Evolutionary conservation across 495 filamentous ascomycete genomes (phyloP).

Genomic region (Penicillium ucsense): DNA sequence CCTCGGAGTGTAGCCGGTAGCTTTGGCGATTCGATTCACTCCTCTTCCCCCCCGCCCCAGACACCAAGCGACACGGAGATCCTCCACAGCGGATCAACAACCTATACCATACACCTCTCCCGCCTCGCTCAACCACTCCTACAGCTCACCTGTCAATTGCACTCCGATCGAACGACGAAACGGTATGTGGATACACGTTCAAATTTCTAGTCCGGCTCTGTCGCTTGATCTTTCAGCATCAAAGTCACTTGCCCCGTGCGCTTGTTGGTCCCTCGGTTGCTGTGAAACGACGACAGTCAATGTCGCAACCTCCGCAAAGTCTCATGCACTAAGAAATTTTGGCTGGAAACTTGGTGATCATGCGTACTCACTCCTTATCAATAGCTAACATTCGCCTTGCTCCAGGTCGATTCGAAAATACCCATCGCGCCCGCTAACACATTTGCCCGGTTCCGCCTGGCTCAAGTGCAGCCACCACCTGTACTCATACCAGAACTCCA

Average conservation of each 20-base stretch:
- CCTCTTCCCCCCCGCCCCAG: constrained; percentile 23
- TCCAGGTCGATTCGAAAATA: constrained; percentile 28
- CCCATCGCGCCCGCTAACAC: constrained; percentile 10
- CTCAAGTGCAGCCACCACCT: constrained; percentile 32
- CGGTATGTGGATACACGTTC: constrained; percentile 13
- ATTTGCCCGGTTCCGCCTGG: constrained; percentile 20
- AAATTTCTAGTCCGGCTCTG: constrained; percentile 1
- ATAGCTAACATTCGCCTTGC: constrained; percentile 22
- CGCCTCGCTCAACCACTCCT: not conserved
- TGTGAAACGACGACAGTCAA: constrained; percentile 9
- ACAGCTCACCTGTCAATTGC: constrained; percentile 12
- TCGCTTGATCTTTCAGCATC: constrained; percentile 5
- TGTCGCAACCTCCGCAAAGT: not conserved
- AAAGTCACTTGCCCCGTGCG: constrained; percentile 18
- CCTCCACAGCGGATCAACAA: constrained; percentile 25
- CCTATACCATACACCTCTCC: constrained; percentile 22
- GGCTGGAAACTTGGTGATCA: not conserved
- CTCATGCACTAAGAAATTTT: not conserved
- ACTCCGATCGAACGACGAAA: constrained; percentile 2
- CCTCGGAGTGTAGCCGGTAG: constrained; percentile 11
- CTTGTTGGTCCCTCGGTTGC: constrained; percentile 15
- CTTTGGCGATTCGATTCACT: constrained; percentile 12
- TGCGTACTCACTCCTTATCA: constrained; percentile 6
- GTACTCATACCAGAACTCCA: constrained; percentile 26
- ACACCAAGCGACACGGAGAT: constrained; percentile 42